Base-by-base conservation (phyloP, 2,329 filamentous ascomycete genomes). In the Aureobasidium pullulans region DNA sequence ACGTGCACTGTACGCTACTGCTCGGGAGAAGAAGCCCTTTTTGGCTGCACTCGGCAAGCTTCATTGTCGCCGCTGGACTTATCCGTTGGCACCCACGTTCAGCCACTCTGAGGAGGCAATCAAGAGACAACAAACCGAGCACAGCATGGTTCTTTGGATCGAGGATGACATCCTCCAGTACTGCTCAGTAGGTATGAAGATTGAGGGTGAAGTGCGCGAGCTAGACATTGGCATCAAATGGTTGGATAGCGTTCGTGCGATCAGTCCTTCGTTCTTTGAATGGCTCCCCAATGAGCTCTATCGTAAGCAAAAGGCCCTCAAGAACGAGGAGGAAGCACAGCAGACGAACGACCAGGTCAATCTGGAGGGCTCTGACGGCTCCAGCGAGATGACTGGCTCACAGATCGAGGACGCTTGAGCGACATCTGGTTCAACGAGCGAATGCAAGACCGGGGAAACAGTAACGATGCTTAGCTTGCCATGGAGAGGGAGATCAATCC, bases 121-220 rank as follows among this genome's bases (percentile, higher is more conserved):
- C 9, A 74, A 77, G 54, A 63, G 77, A 52, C 59, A 57, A 42
- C 37, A 63, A 70, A 44, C 84, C 34, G 76, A 77, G 34, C 76
- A 81, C 44, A 77, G 76, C 47, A 73, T 76, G 62, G 69, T 70
- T 11, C 86, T 95, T 64, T 83, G 88, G 67, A 68, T 96, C 3
- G 91, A 96, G 62, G 80, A 84, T 29, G 71, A 79, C 4, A 70
- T 83, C 2, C 72, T 88, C 16, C 62, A 76, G 31, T 75, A 82
- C 59, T 82, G 88, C 67, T 81, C 82, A 61, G 71, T 79, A 0
- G 89, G 90, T 0, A 72, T 79, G 72, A 79, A 76, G 68, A 67
- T 79, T 49, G 66, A 73, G 37, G 75, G 68, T 6, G 65, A 60
- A 11, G 64, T 73, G 57, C 66, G 65, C 31, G 60, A 66, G 60